phyloP scores from a whole-genome alignment of 306 rosid species.

The Gynostemma pentaphyllum region DNA sequence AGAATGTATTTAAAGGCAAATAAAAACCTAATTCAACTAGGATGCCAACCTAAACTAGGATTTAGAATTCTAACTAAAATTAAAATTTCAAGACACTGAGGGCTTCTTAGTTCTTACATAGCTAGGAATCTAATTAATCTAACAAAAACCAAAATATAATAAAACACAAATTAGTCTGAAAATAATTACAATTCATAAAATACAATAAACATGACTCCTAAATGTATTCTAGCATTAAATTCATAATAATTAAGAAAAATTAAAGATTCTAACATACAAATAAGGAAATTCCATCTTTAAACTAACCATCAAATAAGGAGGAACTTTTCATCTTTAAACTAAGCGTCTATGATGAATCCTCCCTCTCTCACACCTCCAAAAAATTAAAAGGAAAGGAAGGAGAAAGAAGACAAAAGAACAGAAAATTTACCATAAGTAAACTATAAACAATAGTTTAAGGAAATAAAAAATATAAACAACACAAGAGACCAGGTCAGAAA shows the following conservation, averaged over 20 bases:
- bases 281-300: too few relatives aligned
- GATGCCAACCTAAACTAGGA: too few relatives aligned
- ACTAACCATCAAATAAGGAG: too few relatives aligned
- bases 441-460: not conserved
- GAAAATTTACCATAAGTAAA: not conserved
- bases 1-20: too few relatives aligned
- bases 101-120: not conserved
- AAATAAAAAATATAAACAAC: not conserved
- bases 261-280: not conserved
- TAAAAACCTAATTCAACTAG: too few relatives aligned
- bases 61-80: too few relatives aligned
- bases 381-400: not conserved
- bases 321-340: too few relatives aligned
- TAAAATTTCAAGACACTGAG: too few relatives aligned
- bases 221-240: not conserved
- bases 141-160: not conserved
- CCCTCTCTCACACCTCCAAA: not conserved
- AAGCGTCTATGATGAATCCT: not conserved
- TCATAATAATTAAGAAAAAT: not conserved
- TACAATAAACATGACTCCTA: not conserved
- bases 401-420: not conserved
- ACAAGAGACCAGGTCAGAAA: not conserved
- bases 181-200: not conserved
- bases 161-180: not conserved
- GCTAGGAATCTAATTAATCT: not conserved